Percentiles rank a stretch among this genome's conserved stretches.
These are phyloP conservation scores for Lasiosphaeria ovina DNA, from an alignment of 495 filamentous ascomycete genomes.

Conservation along the genomic window DNA sequence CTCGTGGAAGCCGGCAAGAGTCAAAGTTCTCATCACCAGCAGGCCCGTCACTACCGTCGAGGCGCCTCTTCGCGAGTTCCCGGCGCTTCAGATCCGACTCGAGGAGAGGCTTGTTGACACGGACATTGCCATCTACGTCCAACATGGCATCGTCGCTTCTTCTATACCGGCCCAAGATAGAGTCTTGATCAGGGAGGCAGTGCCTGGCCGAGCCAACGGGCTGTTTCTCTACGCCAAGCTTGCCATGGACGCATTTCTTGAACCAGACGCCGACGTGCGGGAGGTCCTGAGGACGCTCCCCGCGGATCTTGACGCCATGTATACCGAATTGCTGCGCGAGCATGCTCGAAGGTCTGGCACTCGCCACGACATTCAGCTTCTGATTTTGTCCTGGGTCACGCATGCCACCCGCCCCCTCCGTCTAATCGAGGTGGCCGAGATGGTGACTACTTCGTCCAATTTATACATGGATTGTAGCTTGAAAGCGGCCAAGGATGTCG, in stretches of 20 bases:
- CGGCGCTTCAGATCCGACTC: slow-evolving; percentile 32
- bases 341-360: slow-evolving; percentile 39
- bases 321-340: slow-evolving; percentile 41
- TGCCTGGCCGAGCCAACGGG: slow-evolving; percentile 30
- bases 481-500: slow-evolving; percentile 26
- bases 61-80: slow-evolving; percentile 13
- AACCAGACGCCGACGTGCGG: slow-evolving; percentile 21
- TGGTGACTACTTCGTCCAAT: slow-evolving; percentile 30
- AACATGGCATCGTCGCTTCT: slow-evolving; percentile 19
- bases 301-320: slow-evolving; percentile 44
- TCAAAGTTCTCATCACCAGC: slow-evolving; percentile 48
- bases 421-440: slow-evolving; percentile 47
- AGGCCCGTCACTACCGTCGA: slow-evolving; percentile 39
- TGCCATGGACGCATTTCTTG: slow-evolving; percentile 43
- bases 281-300: slow-evolving; percentile 31
- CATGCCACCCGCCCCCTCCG: slow-evolving; percentile 51
- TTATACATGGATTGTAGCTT: slow-evolving; percentile 2
- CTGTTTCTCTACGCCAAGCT: slow-evolving; percentile 49
- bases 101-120: slow-evolving; percentile 39
- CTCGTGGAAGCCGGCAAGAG: slow-evolving; percentile 31
- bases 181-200: slow-evolving; percentile 17
- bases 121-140: slow-evolving; percentile 43
- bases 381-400: slow-evolving; percentile 48
- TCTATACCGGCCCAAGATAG: slow-evolving; percentile 16
- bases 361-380: slow-evolving; percentile 39